These are phyloP conservation scores for Leccinum subgranulosum DNA, from an alignment of 768 basidiomycete genomes.

Conservation along the genomic window DNA sequence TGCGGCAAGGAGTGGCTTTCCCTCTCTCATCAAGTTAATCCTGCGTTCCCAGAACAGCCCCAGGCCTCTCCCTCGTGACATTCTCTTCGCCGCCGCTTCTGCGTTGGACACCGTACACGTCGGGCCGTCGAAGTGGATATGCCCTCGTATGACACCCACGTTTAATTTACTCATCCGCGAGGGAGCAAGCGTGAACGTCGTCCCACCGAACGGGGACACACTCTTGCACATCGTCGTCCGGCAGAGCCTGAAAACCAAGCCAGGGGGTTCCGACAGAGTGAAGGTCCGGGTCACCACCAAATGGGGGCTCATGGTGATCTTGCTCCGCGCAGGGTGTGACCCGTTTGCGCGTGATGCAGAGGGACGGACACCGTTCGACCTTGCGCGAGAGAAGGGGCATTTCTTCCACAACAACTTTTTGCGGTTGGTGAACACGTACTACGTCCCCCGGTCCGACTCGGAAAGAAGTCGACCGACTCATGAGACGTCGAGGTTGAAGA, in stretches of 20 bases:
- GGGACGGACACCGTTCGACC: slow-evolving; percentile 1
- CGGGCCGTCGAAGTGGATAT: not conserved
- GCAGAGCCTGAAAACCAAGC: not conserved
- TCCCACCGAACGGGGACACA: not conserved
- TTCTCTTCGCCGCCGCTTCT: not conserved
- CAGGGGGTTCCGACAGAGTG: not conserved
- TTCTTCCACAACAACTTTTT: not conserved
- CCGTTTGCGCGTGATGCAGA: not conserved
- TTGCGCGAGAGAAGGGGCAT: not conserved
- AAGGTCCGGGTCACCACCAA: not conserved
- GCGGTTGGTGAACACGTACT: not conserved
- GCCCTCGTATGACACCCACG: not conserved
- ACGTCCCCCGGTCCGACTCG: not conserved
- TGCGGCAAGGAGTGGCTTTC: not conserved
- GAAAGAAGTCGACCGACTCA: not conserved
- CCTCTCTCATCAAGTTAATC: not conserved
- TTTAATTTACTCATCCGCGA: not conserved
- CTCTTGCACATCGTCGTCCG: not conserved
- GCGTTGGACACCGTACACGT: not conserved
- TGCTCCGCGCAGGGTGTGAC: not conserved
- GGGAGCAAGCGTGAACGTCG: not conserved
- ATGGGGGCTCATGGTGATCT: not conserved
- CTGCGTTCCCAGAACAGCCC: not conserved
- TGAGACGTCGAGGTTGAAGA: not conserved
- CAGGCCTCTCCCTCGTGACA: not conserved